A percentile compares a stretch with the other conserved stretches of the same genome.
These are phyloP conservation scores for Hypoxylon sp. DNA, from an alignment of 2,329 filamentous ascomycete species.

Conservation along the genomic window DNA sequence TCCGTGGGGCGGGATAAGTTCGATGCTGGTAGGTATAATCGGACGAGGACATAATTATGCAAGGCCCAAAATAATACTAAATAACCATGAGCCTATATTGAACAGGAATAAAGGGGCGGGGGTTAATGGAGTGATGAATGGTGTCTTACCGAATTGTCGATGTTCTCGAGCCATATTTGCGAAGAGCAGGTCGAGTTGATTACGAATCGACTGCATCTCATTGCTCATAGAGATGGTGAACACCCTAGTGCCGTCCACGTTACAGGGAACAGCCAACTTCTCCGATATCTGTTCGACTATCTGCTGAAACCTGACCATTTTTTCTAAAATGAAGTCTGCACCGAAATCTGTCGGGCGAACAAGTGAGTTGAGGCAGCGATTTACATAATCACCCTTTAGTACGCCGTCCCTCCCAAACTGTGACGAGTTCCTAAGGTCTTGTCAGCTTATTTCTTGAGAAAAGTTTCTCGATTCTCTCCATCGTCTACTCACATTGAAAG, in stretches of 20 bases:
- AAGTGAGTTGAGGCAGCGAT: slow-evolving; percentile 55
- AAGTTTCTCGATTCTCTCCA: background rate
- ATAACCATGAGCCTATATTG: slow-evolving; percentile 28
- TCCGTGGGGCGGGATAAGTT: slow-evolving; percentile 49
- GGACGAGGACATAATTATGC: slow-evolving; percentile 57
- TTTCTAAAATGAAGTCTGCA: slow-evolving; percentile 55
- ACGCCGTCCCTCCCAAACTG: slow-evolving; percentile 56
- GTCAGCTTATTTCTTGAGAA: slow-evolving; percentile 11
- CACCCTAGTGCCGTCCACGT: slow-evolving; percentile 41
- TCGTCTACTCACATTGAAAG: slow-evolving; percentile 56
- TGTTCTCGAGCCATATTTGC: slow-evolving; percentile 52
- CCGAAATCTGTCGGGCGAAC: slow-evolving; percentile 46
- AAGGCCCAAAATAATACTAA: slow-evolving; percentile 53
- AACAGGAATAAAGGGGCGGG: background rate
- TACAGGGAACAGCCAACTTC: slow-evolving; percentile 50
- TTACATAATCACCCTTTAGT: slow-evolving; percentile 54
- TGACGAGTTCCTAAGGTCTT: slow-evolving; percentile 54
- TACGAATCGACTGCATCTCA: slow-evolving; percentile 54
- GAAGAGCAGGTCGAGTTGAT: slow-evolving; percentile 55
- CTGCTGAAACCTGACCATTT: slow-evolving; percentile 56
- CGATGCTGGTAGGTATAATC: slow-evolving; percentile 59
- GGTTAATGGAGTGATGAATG: slow-evolving; percentile 2
- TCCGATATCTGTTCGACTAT: slow-evolving; percentile 56
- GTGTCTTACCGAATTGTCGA: slow-evolving; percentile 47
- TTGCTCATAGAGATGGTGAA: slow-evolving; percentile 56